Evolutionary conservation across 192 early-diverging fungal species (phyloP), one percentile per base, ranked within the genome.

Genomic region (Fimicolochytrium jonesii): DNA sequence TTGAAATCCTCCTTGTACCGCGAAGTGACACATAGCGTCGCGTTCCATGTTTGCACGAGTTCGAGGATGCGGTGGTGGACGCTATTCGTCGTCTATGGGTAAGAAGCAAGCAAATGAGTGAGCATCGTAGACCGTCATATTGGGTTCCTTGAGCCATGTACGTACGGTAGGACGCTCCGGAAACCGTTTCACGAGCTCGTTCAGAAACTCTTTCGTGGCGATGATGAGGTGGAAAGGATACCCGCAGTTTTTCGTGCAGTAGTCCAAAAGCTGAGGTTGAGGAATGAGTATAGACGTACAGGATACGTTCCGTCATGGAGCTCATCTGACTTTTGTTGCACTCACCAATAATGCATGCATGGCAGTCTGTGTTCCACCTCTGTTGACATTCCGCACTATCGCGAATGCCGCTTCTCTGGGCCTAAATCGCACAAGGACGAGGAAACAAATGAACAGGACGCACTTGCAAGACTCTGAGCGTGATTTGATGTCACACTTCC

Each of bases 221-320:
- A 99, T 86, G 62, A 97, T 92, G 57, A 94, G 75, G 64, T 99
- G 95, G 60, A 99, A 97, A 2, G 97, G 87, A 69, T 96, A 92
- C 0, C 95, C 95, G 69, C 97, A 98, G 71, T 98, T 99, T 75
- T 99, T 99, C 63, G 97, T 91, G 61, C 93, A 91, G 62, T 92
- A 89, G 70, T 99, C 97, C 23, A 99, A 79, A 4, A 99, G 81
- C 87, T 86, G 56, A 25, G 75, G 70, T 5, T 29, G 37, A 3
- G 2, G 39, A 20, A 66, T 6, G 33, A 18, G 26, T n/a, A 59
- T 15, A 18, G 23, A 25, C 26, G 11, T n/a, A 26, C 23, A 61
- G 35, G 35, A n/a, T 13, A 32, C 25, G 34, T 26, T n/a, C n/a
- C n/a, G n/a, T n/a, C n/a, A n/a, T n/a, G n/a, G n/a, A n/a, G n/a